Evolutionary conservation across 208 protist genomes (phyloP).

Genomic region (Porcisia deanei): DNA sequence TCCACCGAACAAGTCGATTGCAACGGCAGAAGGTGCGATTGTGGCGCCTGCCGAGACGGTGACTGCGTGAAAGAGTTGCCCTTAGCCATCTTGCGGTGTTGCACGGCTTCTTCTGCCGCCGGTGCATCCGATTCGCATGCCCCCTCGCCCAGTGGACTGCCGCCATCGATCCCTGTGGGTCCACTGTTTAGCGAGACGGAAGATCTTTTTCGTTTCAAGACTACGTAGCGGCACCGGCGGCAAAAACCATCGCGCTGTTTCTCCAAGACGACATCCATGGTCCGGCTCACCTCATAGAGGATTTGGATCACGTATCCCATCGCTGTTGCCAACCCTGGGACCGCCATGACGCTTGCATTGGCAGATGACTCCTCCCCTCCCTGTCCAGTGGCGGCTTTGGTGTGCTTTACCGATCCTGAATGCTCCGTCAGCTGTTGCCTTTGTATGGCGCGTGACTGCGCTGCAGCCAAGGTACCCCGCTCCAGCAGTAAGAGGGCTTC

Average conservation of each 20-base stretch:
- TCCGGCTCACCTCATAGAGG: slow-evolving; percentile 32
- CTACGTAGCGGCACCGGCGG: slow-evolving; percentile 25
- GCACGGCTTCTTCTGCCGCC: neutral
- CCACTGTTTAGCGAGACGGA: neutral
- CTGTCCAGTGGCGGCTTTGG: neutral
- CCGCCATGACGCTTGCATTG: neutral
- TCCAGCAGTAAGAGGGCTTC: slow-evolving; percentile 23
- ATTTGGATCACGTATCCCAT: slow-evolving; percentile 30
- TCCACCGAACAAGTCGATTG: slow-evolving; percentile 14
- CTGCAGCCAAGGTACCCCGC: slow-evolving; percentile 5
- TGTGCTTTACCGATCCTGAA: neutral
- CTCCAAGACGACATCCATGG: slow-evolving; percentile 21
- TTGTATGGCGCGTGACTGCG: slow-evolving; percentile 14
- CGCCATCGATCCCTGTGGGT: neutral
- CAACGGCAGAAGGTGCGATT: neutral
- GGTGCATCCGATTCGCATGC: neutral
- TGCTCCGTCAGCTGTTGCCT: neutral
- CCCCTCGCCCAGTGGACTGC: neutral
- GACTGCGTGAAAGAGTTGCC: neutral
- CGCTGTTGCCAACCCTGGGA: slow-evolving; percentile 9
- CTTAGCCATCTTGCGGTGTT: neutral
- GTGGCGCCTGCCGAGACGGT: neutral
- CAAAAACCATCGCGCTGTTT: slow-evolving; percentile 37
- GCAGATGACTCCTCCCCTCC: neutral
- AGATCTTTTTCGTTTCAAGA: slow-evolving; percentile 22